These are phyloP conservation scores for Parmales sp. DNA, from an alignment of 108 stramenopile species.

Conservation along the genomic window DNA sequence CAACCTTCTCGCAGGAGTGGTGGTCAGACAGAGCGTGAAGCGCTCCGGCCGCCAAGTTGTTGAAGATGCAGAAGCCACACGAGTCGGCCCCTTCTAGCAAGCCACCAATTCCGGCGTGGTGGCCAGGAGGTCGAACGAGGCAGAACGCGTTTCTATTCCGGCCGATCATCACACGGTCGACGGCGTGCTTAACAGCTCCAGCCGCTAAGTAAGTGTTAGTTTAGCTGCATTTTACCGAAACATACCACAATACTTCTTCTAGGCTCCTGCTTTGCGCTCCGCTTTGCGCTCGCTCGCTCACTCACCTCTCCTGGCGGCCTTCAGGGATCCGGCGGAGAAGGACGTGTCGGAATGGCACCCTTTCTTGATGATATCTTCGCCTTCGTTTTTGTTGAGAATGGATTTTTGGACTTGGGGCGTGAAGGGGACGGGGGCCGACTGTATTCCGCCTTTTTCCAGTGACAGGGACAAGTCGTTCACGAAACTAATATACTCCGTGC, in stretches of 20 bases:
- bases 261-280: too few relatives aligned
- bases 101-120: constrained; percentile 89
- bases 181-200: constrained; percentile 84
- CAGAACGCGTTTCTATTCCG: constrained; percentile 87
- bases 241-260: too few relatives aligned
- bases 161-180: constrained; percentile 56
- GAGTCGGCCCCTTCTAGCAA: constrained; percentile 81
- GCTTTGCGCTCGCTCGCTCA: too few relatives aligned
- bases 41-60: constrained; percentile 93
- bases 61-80: constrained; percentile 97
- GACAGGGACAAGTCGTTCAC: constrained; percentile 77
- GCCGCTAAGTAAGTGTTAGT: too few relatives aligned
- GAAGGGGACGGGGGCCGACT: background rate
- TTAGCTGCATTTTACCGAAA: too few relatives aligned
- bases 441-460: constrained; percentile 47
- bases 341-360: constrained; percentile 69
- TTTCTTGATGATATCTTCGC: constrained; percentile 28
- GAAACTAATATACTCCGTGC: constrained; percentile 72
- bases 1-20: constrained; percentile 59
- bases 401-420: background rate
- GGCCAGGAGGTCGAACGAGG: constrained; percentile 92
- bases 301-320: constrained; percentile 72
- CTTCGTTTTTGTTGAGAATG: background rate
- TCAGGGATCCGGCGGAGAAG: constrained; percentile 72
- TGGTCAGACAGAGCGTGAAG: constrained; percentile 84